These are phyloP conservation scores for Colletotrichum musicola DNA, from an alignment of 2,329 filamentous ascomycete species.

Conservation along the genomic window DNA sequence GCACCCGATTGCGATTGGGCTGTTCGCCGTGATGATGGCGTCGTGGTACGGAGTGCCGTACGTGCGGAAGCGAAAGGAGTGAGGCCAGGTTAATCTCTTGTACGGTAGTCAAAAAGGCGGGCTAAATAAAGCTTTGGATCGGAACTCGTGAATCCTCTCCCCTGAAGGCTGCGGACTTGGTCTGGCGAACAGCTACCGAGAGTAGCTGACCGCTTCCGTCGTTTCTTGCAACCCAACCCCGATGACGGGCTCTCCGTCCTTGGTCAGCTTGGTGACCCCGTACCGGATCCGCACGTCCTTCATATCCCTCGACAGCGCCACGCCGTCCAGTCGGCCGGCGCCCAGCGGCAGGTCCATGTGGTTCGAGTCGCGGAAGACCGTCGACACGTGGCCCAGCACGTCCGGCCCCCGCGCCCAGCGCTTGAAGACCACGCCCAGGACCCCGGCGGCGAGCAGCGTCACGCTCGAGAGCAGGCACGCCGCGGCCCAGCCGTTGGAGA, in stretches of 20 bases:
- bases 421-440: neutral
- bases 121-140: neutral
- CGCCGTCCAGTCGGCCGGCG: neutral
- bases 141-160: neutral
- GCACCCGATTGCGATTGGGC: conserved; percentile 74
- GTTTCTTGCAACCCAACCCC: neutral
- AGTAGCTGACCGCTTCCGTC: neutral
- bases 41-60: conserved; percentile 74
- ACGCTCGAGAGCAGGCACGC: neutral
- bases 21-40: conserved; percentile 74
- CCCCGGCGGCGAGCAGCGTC: neutral
- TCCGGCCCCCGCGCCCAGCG: neutral
- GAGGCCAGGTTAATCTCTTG: conserved; percentile 37
- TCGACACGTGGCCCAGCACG: conserved; percentile 6
- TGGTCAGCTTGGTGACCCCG: conserved; percentile 17
- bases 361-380: neutral
- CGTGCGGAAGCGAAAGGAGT: conserved; percentile 71
- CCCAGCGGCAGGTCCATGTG: neutral
- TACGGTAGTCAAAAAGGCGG: neutral
- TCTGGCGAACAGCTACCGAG: neutral
- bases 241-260: neutral
- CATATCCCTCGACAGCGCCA: neutral
- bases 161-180: no score
- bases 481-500: neutral
- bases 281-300: neutral